Evolutionary conservation across 2,329 filamentous ascomycete genomes (phyloP).

Genomic region (Hypoxylon sp.): DNA sequence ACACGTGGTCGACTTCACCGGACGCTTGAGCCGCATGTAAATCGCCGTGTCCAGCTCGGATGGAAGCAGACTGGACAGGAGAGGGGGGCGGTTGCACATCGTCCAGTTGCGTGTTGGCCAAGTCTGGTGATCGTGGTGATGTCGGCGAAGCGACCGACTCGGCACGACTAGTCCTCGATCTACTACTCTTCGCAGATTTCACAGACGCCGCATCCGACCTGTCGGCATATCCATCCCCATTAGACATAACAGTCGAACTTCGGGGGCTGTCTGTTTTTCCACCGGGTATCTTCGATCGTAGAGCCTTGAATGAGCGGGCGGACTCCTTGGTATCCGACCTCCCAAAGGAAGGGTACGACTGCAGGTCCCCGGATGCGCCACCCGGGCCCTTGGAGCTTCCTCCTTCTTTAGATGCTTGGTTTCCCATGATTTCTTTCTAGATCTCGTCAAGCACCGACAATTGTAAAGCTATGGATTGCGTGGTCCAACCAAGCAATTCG

Average conservation of each 20-base stretch:
- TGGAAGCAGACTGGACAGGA: conserved; percentile 80
- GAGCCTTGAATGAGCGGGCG: conserved; percentile 82
- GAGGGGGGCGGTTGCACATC: conserved; percentile 80
- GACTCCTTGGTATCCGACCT: conserved; percentile 95
- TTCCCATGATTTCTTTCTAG: conserved; percentile 71
- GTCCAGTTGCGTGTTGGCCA: conserved; percentile 58
- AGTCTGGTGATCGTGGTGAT: conserved; percentile 55
- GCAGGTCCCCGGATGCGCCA: conserved; percentile 69
- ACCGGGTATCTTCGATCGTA: conserved; percentile 91
- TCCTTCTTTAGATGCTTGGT: conserved; percentile 75
- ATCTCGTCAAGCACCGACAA: conserved; percentile 23
- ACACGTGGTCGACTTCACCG: conserved; percentile 94
- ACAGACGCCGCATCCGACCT: conserved; percentile 81
- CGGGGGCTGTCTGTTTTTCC: conserved; percentile 83
- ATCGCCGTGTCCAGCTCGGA: conserved; percentile 80
- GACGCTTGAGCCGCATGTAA: conserved; percentile 83
- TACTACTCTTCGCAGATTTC: conserved; percentile 74
- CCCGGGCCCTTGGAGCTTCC: conserved; percentile 64
- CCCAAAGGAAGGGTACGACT: conserved; percentile 91
- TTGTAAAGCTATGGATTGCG: conserved; percentile 9
- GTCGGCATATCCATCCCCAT: conserved; percentile 68
- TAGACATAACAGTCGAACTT: conserved; percentile 75
- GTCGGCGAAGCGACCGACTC: conserved; percentile 58
- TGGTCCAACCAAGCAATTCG: conserved; percentile 20
- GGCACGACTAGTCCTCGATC: conserved; percentile 60